These are phyloP conservation scores for Mucor irregularis DNA, from an alignment of 371 early-diverging fungal species.

Conservation along the genomic window DNA sequence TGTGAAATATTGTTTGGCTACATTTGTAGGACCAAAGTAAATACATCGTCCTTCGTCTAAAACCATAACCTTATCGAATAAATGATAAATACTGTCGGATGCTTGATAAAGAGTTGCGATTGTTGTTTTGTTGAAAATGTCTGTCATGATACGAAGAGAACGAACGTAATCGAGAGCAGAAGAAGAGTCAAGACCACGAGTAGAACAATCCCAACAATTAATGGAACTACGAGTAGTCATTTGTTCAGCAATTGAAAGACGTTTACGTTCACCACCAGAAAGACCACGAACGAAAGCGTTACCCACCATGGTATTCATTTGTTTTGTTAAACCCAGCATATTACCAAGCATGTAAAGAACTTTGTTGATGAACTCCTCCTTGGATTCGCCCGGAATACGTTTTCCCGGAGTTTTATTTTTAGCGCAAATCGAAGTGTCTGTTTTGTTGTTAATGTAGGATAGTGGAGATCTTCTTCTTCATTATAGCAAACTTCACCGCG, in stretches of 20 bases:
- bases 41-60: constrained; percentile 73
- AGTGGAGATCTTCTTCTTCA: constrained; percentile 73
- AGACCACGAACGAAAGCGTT: constrained; percentile 80
- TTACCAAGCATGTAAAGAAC: constrained; percentile 57
- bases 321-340: constrained; percentile 71
- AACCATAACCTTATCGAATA: constrained; percentile 76
- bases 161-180: constrained; percentile 81
- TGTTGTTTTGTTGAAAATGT: constrained; percentile 64
- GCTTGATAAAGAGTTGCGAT: constrained; percentile 67
- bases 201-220: constrained; percentile 86
- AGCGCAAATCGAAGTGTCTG: constrained; percentile 69
- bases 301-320: constrained; percentile 79
- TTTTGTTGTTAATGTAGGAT: constrained; percentile 66
- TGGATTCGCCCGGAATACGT: constrained; percentile 44
- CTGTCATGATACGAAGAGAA: constrained; percentile 66
- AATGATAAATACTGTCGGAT: constrained; percentile 67
- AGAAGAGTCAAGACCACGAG: constrained; percentile 87
- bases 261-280: constrained; percentile 86
- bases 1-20: constrained; percentile 69
- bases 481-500: constrained; percentile 69
- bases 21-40: constrained; percentile 68
- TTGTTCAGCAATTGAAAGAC: constrained; percentile 83
- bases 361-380: constrained; percentile 41
- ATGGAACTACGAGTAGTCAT: constrained; percentile 73
- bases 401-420: constrained; percentile 63